Conservation (phyloP, 202 grass and related monocot genomes). For the Hordeum pubiflorum region DNA sequence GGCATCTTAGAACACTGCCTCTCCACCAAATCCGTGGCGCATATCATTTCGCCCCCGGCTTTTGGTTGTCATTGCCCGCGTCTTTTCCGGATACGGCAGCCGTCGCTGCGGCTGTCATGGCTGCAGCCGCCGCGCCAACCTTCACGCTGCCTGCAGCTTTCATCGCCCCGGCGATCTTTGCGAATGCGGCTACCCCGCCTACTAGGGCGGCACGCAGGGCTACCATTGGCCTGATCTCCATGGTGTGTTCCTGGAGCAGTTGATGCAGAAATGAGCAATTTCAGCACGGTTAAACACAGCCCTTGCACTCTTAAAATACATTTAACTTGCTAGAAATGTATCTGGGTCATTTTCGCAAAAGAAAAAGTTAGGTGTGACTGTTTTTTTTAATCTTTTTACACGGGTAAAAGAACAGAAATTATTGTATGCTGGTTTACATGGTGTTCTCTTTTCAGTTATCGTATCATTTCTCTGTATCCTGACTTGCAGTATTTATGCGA, state of each 20-base stretch:
- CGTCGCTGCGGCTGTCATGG: slow-evolving; percentile 58
- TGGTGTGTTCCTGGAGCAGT: slow-evolving; percentile 34
- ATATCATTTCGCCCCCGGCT: slow-evolving; percentile 41
- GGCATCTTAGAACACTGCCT: not conserved
- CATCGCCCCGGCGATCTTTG: slow-evolving; percentile 50
- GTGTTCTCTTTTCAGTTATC: not conserved
- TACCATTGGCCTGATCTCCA: slow-evolving; percentile 71
- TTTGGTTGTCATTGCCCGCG: slow-evolving; percentile 10
- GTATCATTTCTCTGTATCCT: not conserved
- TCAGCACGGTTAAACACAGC: not conserved
- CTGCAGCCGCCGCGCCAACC: slow-evolving; percentile 60
- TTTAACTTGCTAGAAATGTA: not conserved
- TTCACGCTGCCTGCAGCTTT: slow-evolving; percentile 73
- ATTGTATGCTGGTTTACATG: not conserved
- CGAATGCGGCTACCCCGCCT: slow-evolving; percentile 60
- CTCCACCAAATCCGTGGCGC: not conserved
- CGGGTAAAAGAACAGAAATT: not conserved
- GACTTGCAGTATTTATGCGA: not conserved
- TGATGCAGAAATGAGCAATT: not conserved
- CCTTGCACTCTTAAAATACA: not conserved
- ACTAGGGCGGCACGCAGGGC: slow-evolving; percentile 71
- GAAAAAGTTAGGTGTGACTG: not conserved
- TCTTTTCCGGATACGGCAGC: slow-evolving; percentile 52
- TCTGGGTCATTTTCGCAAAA: too few species aligned
- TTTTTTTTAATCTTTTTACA: not conserved